These are phyloP conservation scores for Cyathus striatus DNA, from an alignment of 768 basidiomycete genomes.

Conservation along the genomic window DNA sequence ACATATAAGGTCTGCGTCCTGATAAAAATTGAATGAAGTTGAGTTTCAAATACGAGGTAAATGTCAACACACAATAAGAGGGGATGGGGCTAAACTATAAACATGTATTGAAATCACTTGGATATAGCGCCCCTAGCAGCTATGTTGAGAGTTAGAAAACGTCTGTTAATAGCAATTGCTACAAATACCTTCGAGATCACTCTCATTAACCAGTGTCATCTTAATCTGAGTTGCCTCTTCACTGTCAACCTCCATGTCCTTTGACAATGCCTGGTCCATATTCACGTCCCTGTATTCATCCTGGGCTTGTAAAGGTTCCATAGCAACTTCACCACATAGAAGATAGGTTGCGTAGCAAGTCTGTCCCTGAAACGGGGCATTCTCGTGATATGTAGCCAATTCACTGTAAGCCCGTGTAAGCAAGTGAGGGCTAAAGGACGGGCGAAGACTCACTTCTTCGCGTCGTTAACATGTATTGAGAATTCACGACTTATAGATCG, in stretches of 20 bases:
- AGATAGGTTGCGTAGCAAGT: conserved; percentile 65
- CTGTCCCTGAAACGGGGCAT: conserved; percentile 34
- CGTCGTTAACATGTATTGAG: conserved; percentile 67
- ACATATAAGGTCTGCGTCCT: conserved; percentile 45
- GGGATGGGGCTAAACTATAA: conserved; percentile 68
- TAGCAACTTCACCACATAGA: conserved; percentile 48
- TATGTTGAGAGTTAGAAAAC: conserved; percentile 19
- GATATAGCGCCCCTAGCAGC: conserved; percentile 47
- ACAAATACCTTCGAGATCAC: conserved; percentile 57
- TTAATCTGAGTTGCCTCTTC: conserved; percentile 41
- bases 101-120: conserved; percentile 55
- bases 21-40: no score
- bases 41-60: conserved; percentile 3
- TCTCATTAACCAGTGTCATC: conserved; percentile 57
- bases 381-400: conserved; percentile 52
- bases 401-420: conserved; percentile 36
- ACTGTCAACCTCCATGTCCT: conserved; percentile 27
- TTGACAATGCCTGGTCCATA: conserved; percentile 31
- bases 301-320: conserved; percentile 3
- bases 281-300: conserved; percentile 26
- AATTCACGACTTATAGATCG: conserved; percentile 70
- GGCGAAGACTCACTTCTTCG: conserved; percentile 57
- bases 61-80: conserved; percentile 43
- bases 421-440: background rate
- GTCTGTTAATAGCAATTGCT: background rate